Evolutionary conservation across 352 stramenopile genomes (phyloP), one percentile per base, ranked within the genome.

Genomic region (Phytophthora macrochlamydospora): DNA sequence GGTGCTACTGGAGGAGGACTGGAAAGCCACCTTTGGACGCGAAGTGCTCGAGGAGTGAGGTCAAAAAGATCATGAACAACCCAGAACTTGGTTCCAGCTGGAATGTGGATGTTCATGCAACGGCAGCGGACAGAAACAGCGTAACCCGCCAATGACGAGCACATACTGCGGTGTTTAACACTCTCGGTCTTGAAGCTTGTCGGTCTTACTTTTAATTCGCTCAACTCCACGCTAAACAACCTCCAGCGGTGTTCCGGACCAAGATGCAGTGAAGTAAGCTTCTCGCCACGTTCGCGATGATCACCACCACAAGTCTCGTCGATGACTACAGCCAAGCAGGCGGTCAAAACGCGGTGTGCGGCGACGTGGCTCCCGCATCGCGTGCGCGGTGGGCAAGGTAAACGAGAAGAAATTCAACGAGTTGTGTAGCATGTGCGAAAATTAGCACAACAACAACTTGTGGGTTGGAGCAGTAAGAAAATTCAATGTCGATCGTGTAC

Each of bases 371-470:
- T 9, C 67, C 11, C 67, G 62, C 31, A 59, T 75, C 42, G 55
- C 67, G 7, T 76, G 62, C 40, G 68, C 68, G 29, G 53, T 53
- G 32, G 58, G 35, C 35, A 40, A 40, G 35, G 35, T 11, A 11
- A 11, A 11, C 35, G 35, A 40, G 35, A 11, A 6, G 6, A 11
- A 40, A 11, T 40, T 6, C 35, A 11, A 87, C 76, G 44, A 11
- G 35, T 51, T 73, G 76, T 31, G 71, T 87, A 42, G 73, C 78
- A 2, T 87, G 78, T 30, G 78, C 80, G 2, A 6, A 40, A 40
- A 6, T 40, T 40, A 11, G 9, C 35, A 11, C 9, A 40, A 11
- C 35, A 40, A 5, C 6, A 40, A 6, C 35, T 6, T 40, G 35
- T 40, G 18, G 18, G 18, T 24, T 24, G 18, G 18, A 24, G 18